These are phyloP conservation scores for Eucalyptus erythrocorys DNA, from an alignment of 345 rosid genomes.

Conservation along the genomic window DNA sequence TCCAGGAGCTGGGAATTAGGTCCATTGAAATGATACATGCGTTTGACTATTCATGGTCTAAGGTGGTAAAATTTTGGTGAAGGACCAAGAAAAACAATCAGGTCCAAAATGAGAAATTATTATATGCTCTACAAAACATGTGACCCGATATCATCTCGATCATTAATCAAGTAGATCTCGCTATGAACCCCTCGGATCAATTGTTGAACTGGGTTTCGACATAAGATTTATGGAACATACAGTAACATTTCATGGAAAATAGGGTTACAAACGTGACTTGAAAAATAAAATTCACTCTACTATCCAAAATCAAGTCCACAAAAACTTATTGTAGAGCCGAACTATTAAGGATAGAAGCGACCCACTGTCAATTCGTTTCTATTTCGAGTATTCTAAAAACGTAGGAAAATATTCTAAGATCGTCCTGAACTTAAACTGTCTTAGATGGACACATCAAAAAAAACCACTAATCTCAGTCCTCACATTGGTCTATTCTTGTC, in stretches of 20 bases:
- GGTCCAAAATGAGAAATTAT: neutral
- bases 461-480: neutral
- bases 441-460: neutral
- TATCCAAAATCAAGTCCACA: neutral
- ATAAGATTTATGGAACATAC: too few species aligned
- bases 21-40: too few species aligned
- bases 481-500: neutral
- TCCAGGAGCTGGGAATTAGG: too few species aligned
- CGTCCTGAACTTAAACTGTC: neutral
- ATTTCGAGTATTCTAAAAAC: neutral
- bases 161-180: neutral
- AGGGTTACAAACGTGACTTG: neutral
- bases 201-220: neutral
- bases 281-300: neutral
- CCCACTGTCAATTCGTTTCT: neutral
- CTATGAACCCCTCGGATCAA: accelerated
- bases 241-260: neutral
- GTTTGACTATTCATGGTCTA: neutral
- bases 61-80: neutral
- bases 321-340: neutral
- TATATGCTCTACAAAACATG: accelerated
- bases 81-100: neutral
- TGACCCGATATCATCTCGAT: neutral
- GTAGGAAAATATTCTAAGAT: neutral
- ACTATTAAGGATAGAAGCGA: neutral